Conservation (phyloP, 106 monocot genomes). For the Allium fistulosum region DNA sequence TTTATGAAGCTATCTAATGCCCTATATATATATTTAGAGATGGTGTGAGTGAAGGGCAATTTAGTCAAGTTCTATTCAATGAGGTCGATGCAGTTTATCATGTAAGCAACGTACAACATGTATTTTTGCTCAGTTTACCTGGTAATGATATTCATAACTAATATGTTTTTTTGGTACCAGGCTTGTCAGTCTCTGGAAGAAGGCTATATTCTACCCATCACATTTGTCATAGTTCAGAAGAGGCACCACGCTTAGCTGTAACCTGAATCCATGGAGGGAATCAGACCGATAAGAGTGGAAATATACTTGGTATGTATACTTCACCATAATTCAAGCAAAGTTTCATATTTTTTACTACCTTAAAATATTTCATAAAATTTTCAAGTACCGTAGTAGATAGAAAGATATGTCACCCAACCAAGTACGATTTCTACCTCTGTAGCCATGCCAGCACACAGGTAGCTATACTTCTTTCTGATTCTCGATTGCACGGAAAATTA, state of each 20-base stretch:
- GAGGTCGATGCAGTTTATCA: slow-evolving; percentile 72
- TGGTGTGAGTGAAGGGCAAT: slow-evolving; percentile 81
- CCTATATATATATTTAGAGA: slow-evolving; percentile 25
- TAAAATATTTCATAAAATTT: background rate
- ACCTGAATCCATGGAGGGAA: slow-evolving; percentile 20
- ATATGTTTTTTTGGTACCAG: slow-evolving; percentile 5
- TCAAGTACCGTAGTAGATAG: slow-evolving; percentile 78
- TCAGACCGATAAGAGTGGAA: slow-evolving; percentile 58
- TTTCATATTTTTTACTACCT: background rate
- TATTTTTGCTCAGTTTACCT: no score
- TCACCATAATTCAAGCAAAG: background rate
- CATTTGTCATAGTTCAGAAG: slow-evolving; percentile 88
- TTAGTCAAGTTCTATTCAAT: slow-evolving; percentile 43
- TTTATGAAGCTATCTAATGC: no score
- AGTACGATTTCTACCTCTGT: slow-evolving; percentile 83
- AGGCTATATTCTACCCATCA: slow-evolving; percentile 49
- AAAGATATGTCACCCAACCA: slow-evolving; percentile 63
- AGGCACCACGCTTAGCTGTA: slow-evolving; percentile 76
- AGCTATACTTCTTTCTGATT: background rate
- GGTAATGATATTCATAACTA: no score
- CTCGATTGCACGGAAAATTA: background rate
- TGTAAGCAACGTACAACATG: slow-evolving; percentile 11
- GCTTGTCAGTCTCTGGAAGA: slow-evolving; percentile 56
- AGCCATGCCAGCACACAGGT: slow-evolving; percentile 90
- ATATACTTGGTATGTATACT: slow-evolving; percentile 44